Evolutionary conservation across 2,329 filamentous ascomycete genomes (phyloP).

Genomic region (Colletotrichum paranaense): DNA sequence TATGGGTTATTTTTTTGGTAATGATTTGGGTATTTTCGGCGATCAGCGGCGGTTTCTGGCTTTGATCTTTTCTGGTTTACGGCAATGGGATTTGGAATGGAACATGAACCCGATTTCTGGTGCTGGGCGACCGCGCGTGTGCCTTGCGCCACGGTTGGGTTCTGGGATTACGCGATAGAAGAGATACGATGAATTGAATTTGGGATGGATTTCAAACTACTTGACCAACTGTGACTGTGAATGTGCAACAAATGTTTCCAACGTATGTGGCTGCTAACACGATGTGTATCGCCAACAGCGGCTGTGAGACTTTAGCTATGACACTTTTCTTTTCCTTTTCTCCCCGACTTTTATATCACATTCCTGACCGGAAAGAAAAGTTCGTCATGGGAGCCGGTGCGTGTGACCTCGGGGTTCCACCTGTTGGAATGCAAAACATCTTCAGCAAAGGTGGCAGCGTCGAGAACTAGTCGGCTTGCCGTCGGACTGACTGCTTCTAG

Average conservation of each 20-base stretch:
- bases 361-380: background rate
- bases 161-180: conserved; percentile 7
- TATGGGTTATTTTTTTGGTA: conserved; percentile 1
- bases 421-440: conserved; percentile 18
- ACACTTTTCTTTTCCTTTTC: background rate
- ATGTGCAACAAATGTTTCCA: no score
- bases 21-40: conserved; percentile 4
- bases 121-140: conserved; percentile 1
- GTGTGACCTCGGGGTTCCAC: conserved; percentile 5
- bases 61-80: background rate
- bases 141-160: background rate
- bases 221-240: background rate
- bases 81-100: conserved; percentile 7
- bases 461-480: background rate
- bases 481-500: no score
- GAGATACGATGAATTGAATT: conserved; percentile 30
- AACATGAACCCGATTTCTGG: background rate
- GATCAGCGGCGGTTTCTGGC: conserved; percentile 4
- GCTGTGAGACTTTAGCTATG: background rate
- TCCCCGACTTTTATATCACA: background rate
- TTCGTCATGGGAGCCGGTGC: background rate
- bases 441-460: conserved; percentile 22
- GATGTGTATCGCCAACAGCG: background rate
- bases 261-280: background rate
- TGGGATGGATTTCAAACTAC: conserved; percentile 15